Conservation (phyloP, 768 basidiomycete genomes). For the Crepidotus variabilis region DNA sequence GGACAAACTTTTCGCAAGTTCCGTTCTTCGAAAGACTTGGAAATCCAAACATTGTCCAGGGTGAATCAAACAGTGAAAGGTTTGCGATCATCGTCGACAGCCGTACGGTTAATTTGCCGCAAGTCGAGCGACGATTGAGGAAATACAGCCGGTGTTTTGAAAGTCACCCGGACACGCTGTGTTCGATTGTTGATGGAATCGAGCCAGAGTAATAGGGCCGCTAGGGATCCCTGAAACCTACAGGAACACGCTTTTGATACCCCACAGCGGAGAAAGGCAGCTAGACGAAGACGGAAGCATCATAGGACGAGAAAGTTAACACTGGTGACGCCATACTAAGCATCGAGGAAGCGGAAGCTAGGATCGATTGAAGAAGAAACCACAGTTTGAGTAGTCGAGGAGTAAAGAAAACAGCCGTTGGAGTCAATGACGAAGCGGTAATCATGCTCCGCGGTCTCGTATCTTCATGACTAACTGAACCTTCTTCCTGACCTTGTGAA, state of each 20-base stretch:
- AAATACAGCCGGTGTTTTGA: background rate
- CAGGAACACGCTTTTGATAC: background rate
- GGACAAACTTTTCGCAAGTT: background rate
- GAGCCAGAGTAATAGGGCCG: background rate
- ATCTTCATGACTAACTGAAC: conserved; percentile 78
- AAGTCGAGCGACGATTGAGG: background rate
- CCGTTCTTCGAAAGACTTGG: background rate
- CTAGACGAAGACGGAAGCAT: background rate
- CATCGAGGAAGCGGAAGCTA: background rate
- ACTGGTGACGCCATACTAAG: background rate
- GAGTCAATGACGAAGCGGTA: background rate
- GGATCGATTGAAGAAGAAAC: background rate
- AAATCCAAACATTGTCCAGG: background rate
- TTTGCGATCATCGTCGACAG: background rate
- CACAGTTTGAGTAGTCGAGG: background rate
- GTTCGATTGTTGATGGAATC: background rate
- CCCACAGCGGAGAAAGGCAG: background rate
- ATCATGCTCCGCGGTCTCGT: conserved; percentile 67
- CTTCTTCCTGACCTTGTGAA: conserved; percentile 73
- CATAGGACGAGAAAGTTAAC: background rate
- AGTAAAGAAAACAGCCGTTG: background rate
- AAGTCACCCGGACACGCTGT: background rate
- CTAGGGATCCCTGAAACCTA: background rate
- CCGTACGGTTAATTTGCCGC: background rate
- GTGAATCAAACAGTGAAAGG: background rate